Base-by-base conservation (phyloP, 2,329 filamentous ascomycete genomes). In the Plenodomus biglobosus region DNA sequence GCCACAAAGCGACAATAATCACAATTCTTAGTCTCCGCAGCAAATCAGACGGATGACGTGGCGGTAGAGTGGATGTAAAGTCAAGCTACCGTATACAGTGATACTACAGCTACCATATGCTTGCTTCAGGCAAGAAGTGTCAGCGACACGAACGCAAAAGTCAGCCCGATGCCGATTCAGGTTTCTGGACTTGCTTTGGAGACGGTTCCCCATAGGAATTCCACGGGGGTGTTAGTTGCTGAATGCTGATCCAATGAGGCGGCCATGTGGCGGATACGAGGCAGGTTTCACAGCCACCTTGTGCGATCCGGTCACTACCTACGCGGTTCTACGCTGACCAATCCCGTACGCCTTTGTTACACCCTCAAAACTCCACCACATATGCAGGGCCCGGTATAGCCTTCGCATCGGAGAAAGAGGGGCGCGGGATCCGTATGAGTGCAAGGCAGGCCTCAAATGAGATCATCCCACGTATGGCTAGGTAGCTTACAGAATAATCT, bases 371-470 rank as follows among this genome's bases (percentile, higher is more conserved):
- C 40, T 21, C 18, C 38, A 40, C 44, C 19, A 13, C 24, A 37
- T 52, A 34, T 24, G 18, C 24, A 3, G 22, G 18, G 27, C 38
- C 24, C 11, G 27, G 20, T 8, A 38, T 42, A 8, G 41, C 18
- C 21, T n/a, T 34, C 40, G 41, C 22, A 11, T 47, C 44, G 49
- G 49, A 44, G 37, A 48, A 32, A 13, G 43, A 38, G 43, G 40
- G 42, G 43, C 40, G 34, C 20, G 22, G 16, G 8, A 16, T 10
- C 16, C 35, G 35, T 17, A 18, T 11, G 16, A 11, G 27, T 32
- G 27, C 15, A 32, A 32, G 13, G 11, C 8, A 15, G 13, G 11
- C 27, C 13, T 32, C 27, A 32, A 32, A 11, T 32, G 11, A 32
- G 22, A 5, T 6, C 22, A 3, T 10, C 11, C 13, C 6, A 32